Conservation (phyloP, 129 eudicot species). For the Rutidosis leptorrhynchoides region DNA sequence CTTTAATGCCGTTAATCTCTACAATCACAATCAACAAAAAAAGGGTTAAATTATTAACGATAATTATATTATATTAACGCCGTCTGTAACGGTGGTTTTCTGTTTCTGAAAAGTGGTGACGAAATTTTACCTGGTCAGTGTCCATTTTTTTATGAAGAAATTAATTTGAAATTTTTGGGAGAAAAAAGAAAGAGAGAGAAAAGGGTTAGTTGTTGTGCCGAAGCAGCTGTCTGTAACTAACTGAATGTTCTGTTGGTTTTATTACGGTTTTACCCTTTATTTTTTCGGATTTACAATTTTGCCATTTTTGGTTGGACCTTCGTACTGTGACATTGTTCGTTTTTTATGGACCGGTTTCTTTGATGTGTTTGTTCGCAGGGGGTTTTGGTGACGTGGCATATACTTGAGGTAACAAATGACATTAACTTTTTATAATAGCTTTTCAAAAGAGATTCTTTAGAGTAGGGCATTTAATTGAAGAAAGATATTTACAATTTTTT, state of each 20-base stretch:
- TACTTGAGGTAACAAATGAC: background rate
- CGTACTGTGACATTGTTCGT: conserved; percentile 17
- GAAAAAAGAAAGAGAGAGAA: conserved; percentile 2
- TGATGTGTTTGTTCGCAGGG: conserved; percentile 22
- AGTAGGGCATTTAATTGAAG: too few species aligned
- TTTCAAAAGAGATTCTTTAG: too few species aligned
- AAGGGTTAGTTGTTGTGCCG: conserved; percentile 35
- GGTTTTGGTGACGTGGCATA: conserved; percentile 11
- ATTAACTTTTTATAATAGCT: too few species aligned
- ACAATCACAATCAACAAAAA: conserved; percentile 31
- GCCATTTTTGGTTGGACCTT: conserved; percentile 31
- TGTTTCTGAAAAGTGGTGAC: conserved; percentile 10
- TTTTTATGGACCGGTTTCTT: conserved; percentile 35
- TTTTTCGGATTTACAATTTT: conserved; percentile 17
- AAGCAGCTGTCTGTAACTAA: conserved; percentile 61
- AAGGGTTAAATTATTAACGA: conserved; percentile 20
- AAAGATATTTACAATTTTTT: too few species aligned
- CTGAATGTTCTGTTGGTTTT: conserved; percentile 47
- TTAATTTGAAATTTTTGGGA: conserved; percentile 18
- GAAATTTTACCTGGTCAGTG: conserved; percentile 55
- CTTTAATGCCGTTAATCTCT: conserved; percentile 78
- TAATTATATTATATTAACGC: conserved; percentile 9
- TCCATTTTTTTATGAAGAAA: conserved; percentile 39
- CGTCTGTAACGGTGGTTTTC: conserved; percentile 1
- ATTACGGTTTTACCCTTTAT: conserved; percentile 37